Evolutionary conservation across 2,329 filamentous ascomycete species (phyloP).

Genomic region (Neofusicoccum laricinum): DNA sequence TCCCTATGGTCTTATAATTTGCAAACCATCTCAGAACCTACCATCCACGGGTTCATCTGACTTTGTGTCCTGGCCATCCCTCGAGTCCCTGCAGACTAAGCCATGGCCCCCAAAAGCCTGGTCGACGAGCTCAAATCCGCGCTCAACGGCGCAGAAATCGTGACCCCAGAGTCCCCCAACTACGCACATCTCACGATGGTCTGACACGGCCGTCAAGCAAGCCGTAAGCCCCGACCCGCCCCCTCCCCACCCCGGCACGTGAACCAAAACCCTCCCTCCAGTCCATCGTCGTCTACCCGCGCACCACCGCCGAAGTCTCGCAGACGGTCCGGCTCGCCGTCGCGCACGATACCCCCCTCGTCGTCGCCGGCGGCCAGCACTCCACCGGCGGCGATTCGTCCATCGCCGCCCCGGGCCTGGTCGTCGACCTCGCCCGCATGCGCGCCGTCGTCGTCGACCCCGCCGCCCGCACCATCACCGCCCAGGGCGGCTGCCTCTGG

Average conservation of each 20-base stretch:
- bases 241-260: neutral
- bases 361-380: slow-evolving; percentile 56
- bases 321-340: slow-evolving; percentile 19
- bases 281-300: neutral
- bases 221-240: slow-evolving; percentile 18
- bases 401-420: slow-evolving; percentile 48
- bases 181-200: slow-evolving; percentile 23
- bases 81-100: too few species aligned
- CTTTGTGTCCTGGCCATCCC: too few species aligned
- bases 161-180: slow-evolving; percentile 18
- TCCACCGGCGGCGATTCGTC: slow-evolving; percentile 52
- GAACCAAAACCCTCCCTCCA: neutral
- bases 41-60: too few species aligned
- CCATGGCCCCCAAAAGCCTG: neutral
- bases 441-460: slow-evolving; percentile 47
- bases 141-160: slow-evolving; percentile 11
- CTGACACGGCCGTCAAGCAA: slow-evolving; percentile 19
- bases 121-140: neutral
- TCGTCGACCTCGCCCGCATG: slow-evolving; percentile 55
- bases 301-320: neutral
- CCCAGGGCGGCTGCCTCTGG: slow-evolving; percentile 54
- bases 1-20: too few species aligned
- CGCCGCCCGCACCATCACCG: slow-evolving; percentile 43
- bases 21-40: too few species aligned
- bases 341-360: slow-evolving; percentile 45